Evolutionary conservation across 2,329 filamentous ascomycete species (phyloP), one percentile per base, ranked within the genome.

Genomic region (Colletotrichum kahawae): DNA sequence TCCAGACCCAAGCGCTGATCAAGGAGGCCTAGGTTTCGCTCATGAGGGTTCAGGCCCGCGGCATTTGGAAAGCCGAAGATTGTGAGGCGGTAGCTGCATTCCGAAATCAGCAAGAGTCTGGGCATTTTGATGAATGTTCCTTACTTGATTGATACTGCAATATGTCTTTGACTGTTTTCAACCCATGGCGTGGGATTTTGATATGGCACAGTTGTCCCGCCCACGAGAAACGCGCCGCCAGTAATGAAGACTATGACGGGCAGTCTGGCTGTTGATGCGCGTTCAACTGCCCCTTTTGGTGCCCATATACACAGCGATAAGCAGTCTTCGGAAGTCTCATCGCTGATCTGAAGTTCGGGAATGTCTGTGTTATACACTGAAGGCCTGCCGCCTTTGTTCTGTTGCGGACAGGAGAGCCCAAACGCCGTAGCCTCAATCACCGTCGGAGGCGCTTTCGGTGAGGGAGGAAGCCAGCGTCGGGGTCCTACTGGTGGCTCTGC

Each of bases 31-130:
- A 60, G 29, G 13, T 60, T 60, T 5, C 57, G 57, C 57, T 60
- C 29, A 24, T 60, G 57, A 29, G 57, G 31, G 9, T 60, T 31
- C 10, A 82, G 77, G 4, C 77, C 80, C 13, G 75, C 79, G 9
- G 80, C 80, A 63, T 79, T 80, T 54, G 80, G 80, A 57, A 79
- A 81, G 18, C 81, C 81, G 51, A 81, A 79, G 76, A 82, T 79
- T 68, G 78, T 78, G 24, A 79, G 43, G 4, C 80, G 77, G 73
- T 82, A 80, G 60, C 60, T 63, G 70, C 82, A 80, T 70, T 5
- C 12, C 18, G n/a, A 14, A 14, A 21, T 60, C 18, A 60, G 27
- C 13, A n/a, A 0, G n/a, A 21, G 13, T 21, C 12, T 13, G 18
- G 14, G 4, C 29, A 0, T 13, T 13, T n/a, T 8, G 18, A n/a